phyloP scores from a whole-genome alignment of 305 asterid species.

The Fraxinus sp. region DNA sequence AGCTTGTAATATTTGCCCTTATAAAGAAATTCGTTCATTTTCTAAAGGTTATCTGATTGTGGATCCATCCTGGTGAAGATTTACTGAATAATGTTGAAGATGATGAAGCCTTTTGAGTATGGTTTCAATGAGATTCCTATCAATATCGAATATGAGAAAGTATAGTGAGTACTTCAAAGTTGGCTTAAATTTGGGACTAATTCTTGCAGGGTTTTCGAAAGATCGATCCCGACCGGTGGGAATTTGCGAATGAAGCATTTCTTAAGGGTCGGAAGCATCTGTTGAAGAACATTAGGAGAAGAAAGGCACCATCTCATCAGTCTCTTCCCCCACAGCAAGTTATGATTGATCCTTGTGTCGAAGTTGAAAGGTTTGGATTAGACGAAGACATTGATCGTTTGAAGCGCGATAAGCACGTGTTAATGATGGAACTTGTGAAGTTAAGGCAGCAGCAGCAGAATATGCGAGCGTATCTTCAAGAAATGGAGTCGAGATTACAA shows the following conservation, averaged over 20 bases:
- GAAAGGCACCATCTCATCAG: conserved; percentile 28
- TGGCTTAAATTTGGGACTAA: neutral
- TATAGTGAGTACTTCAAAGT: neutral
- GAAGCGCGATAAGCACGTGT: conserved; percentile 33
- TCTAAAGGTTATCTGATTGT: conserved; percentile 1
- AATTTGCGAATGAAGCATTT: conserved; percentile 46
- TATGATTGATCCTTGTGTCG: conserved; percentile 26
- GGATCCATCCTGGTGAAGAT: neutral
- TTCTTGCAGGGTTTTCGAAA: conserved; percentile 49
- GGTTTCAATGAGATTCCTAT: neutral
- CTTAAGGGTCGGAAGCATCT: conserved; percentile 36
- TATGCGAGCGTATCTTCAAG: conserved; percentile 30
- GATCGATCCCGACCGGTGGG: conserved; percentile 53
- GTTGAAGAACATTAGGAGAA: conserved; percentile 38
- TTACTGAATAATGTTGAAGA: conserved; percentile 4
- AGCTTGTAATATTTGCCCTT: neutral
- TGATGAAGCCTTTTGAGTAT: conserved; percentile 9
- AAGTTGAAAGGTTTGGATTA: conserved; percentile 33
- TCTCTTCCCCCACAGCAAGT: conserved; percentile 20
- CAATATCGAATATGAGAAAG: neutral
- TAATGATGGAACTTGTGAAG: conserved; percentile 40
- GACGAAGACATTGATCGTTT: conserved; percentile 36
- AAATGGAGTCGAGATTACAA: conserved; percentile 35
- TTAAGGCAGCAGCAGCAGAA: conserved; percentile 41
- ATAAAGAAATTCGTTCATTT: neutral